These are phyloP conservation scores for Cryptomeria japonica DNA, from an alignment of 75 land plant species.

Conservation along the genomic window DNA sequence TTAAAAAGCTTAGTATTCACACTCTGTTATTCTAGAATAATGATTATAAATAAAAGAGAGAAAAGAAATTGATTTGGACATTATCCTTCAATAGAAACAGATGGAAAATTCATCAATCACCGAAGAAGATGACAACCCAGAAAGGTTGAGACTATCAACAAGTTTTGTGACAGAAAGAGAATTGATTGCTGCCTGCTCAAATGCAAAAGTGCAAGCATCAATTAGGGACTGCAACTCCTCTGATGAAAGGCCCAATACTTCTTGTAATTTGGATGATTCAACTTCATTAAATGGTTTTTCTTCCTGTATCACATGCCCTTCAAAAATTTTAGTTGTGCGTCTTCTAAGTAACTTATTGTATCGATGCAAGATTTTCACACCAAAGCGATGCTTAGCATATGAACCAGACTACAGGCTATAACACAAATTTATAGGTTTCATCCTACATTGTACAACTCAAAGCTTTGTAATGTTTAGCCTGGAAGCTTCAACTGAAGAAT, in stretches of 20 bases:
- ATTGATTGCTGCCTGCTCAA: constrained; percentile 15
- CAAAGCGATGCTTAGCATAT: neutral
- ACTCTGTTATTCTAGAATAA: neutral
- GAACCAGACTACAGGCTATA: neutral
- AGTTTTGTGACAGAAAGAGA: constrained; percentile 1
- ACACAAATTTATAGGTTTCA: neutral
- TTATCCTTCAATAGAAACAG: neutral
- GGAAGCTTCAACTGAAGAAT: neutral
- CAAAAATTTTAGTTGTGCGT: neutral
- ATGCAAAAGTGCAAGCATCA: constrained; percentile 9
- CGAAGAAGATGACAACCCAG: constrained; percentile 10
- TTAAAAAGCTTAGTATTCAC: neutral
- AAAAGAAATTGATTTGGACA: neutral
- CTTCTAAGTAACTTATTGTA: neutral
- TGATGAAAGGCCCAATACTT: constrained; percentile 9
- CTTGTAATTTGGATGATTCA: constrained; percentile 8
- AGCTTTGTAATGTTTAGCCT: neutral
- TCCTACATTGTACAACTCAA: neutral
- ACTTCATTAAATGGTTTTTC: constrained; percentile 12
- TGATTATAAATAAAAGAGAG: neutral
- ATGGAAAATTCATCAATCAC: neutral
- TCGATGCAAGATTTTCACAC: neutral
- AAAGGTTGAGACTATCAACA: constrained; percentile 13
- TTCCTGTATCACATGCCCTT: neutral
- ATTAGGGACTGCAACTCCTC: neutral